Evolutionary conservation across 2,329 filamentous ascomycete species (phyloP), one percentile per base, ranked within the genome.

Genomic region (Fusarium falciforme): DNA sequence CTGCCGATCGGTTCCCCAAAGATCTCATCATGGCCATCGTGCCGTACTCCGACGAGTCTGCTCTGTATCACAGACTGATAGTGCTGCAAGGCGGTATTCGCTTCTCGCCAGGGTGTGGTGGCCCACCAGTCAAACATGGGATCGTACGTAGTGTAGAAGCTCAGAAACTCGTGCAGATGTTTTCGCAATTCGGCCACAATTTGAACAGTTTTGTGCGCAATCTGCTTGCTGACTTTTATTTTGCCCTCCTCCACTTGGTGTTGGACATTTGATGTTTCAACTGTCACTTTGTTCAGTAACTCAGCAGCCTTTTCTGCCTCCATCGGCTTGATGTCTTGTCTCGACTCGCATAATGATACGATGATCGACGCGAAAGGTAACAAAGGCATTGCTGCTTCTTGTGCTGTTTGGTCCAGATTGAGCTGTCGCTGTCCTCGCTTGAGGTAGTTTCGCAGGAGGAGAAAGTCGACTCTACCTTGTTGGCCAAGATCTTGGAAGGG

Each of bases 121-220:
- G 86, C 84, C 89, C 89, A 91, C 87, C 88, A 91, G 47, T 88
- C 85, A 63, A 90, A 90, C 16, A 84, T 65, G 1, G 89, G 88
- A 70, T 91, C 87, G 72, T 90, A 91, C 4, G 85, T 85, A 33
- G 82, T 80, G 76, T 89, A 90, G 74, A 90, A 91, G 0, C 58
- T 67, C 63, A 83, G 85, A 75, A 85, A 86, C 71, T 90, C 87
- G 2, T 79, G 71, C 0, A 91, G 78, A 58, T 85, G 83, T 0
- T 36, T 60, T 0, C 81, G 79, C 6, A 91, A 77, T 29, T 85
- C 78, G 6, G 77, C 76, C 0, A 88, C 77, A 1, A 83, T 83
- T 17, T 83, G 83, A 5, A 83, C 83, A 6, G 87, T 87, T 29
- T 86, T 85, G 68, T 84, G 87, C 0, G 87, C 87, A 5, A 80